These are phyloP conservation scores for Russula sp. DNA, from an alignment of 768 basidiomycete species.

Conservation along the genomic window DNA sequence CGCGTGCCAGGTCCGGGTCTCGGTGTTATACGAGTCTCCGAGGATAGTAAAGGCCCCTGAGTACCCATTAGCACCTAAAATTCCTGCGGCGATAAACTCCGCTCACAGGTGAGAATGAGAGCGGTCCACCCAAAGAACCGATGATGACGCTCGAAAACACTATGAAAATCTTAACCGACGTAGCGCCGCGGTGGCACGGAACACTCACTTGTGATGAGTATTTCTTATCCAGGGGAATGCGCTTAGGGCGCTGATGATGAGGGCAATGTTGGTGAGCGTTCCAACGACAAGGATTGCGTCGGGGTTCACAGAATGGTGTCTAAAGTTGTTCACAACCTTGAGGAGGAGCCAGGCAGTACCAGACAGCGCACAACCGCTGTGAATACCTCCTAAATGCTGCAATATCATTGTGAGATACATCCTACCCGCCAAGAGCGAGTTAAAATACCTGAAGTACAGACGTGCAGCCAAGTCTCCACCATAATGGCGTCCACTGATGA, in stretches of 20 bases:
- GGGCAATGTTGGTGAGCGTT: slow-evolving; percentile 42
- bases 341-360: slow-evolving; percentile 41
- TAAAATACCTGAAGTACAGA: slow-evolving; percentile 59
- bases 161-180: slow-evolving; percentile 31
- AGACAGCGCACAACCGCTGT: slow-evolving; percentile 44
- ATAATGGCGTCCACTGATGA: slow-evolving; percentile 65
- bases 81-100: not conserved
- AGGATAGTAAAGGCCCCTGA: slow-evolving; percentile 45
- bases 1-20: slow-evolving; percentile 39
- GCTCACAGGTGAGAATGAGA: slow-evolving; percentile 32
- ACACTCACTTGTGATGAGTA: slow-evolving; percentile 43
- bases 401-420: slow-evolving; percentile 8
- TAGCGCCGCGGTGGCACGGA: not conserved
- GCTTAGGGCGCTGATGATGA: slow-evolving; percentile 39
- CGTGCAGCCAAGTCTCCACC: slow-evolving; percentile 69
- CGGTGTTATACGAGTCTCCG: slow-evolving; percentile 40
- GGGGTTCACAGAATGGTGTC: slow-evolving; percentile 38
- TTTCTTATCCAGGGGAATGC: slow-evolving; percentile 47
- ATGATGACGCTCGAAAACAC: slow-evolving; percentile 45
- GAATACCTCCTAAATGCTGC: slow-evolving; percentile 46
- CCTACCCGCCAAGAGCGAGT: not conserved
- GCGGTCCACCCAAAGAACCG: slow-evolving; percentile 46
- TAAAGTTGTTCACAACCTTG: slow-evolving; percentile 40
- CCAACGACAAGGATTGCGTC: slow-evolving; percentile 41
- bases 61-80: slow-evolving; percentile 12